Percentiles rank a stretch among this genome's conserved stretches.
Evolutionary conservation across 2,329 filamentous ascomycete species (phyloP).

Genomic region (Apiospora malaysiana): DNA sequence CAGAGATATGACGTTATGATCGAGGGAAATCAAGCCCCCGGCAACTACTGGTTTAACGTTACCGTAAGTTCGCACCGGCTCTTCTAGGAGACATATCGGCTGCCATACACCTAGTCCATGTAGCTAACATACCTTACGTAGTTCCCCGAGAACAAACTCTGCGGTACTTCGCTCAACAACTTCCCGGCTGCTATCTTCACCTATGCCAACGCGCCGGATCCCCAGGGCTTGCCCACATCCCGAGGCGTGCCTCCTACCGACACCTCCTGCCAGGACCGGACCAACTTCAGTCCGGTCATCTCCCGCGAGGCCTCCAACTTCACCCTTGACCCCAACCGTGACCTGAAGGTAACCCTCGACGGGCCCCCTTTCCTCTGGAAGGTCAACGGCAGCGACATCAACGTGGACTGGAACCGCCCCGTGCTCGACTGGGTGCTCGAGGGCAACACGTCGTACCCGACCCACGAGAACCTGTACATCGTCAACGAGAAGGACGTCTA

Average conservation of each 20-base stretch:
- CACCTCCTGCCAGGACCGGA: slow-evolving; percentile 30
- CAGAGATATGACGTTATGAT: slow-evolving; percentile 56
- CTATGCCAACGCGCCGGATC: slow-evolving; percentile 41
- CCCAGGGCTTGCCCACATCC: slow-evolving; percentile 37
- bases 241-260: slow-evolving; percentile 32
- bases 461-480: slow-evolving; percentile 26
- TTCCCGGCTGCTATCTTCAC: slow-evolving; percentile 46
- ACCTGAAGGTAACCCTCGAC: slow-evolving; percentile 20
- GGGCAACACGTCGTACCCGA: slow-evolving; percentile 29
- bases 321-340: slow-evolving; percentile 12
- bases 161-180: slow-evolving; percentile 40
- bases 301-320: slow-evolving; percentile 35
- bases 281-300: slow-evolving; percentile 34
- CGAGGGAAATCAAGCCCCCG: slow-evolving; percentile 42
- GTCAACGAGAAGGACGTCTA: slow-evolving; percentile 30
- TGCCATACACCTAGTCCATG: background rate
- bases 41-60: slow-evolving; percentile 51
- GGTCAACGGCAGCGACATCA: slow-evolving; percentile 28
- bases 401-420: slow-evolving; percentile 38
- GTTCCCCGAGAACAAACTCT: slow-evolving; percentile 29
- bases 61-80: slow-evolving; percentile 30
- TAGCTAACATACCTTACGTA: background rate
- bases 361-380: slow-evolving; percentile 22
- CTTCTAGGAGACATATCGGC: background rate
- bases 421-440: slow-evolving; percentile 35